Conservation (phyloP, 805 yeast genomes). For the Candida boleticola region DNA sequence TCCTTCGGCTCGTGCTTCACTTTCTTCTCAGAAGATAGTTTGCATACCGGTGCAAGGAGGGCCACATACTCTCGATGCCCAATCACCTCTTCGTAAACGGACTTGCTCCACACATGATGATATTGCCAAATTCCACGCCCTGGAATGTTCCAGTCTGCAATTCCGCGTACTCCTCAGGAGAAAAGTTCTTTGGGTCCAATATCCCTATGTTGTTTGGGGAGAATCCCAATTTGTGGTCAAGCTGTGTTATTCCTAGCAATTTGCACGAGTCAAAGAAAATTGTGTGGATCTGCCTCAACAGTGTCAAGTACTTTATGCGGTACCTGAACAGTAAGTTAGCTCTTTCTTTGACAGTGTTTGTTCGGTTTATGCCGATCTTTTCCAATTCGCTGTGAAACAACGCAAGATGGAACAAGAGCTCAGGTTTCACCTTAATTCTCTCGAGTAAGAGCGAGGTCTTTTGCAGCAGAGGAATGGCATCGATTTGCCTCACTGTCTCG, state of each 20-base stretch:
- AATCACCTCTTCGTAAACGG: neutral
- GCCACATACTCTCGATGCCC: neutral
- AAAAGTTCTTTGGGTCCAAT: constrained; percentile 38
- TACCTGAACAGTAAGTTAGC: constrained; percentile 15
- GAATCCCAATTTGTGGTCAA: constrained; percentile 25
- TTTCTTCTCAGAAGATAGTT: too few species aligned
- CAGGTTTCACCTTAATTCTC: constrained; percentile 22
- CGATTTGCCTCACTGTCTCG: constrained; percentile 19
- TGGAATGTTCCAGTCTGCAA: constrained; percentile 27
- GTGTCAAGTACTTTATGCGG: constrained; percentile 15
- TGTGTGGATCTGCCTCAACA: constrained; percentile 25
- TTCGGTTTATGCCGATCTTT: constrained; percentile 24
- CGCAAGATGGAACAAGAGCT: constrained; percentile 28
- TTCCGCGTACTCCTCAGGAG: constrained; percentile 20
- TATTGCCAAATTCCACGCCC: constrained; percentile 20
- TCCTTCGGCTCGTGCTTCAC: too few species aligned
- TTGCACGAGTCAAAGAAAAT: constrained; percentile 39
- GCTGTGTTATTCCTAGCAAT: constrained; percentile 26
- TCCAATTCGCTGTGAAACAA: constrained; percentile 31
- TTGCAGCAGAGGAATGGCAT: constrained; percentile 15
- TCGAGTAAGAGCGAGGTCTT: constrained; percentile 25
- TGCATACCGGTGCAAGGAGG: too few species aligned
- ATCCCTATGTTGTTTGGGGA: constrained; percentile 29
- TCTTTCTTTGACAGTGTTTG: constrained; percentile 11
- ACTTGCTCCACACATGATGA: constrained; percentile 13